Conservation (phyloP, 1,139 yeast genomes). For the Magnusiomyces starmeri region DNA sequence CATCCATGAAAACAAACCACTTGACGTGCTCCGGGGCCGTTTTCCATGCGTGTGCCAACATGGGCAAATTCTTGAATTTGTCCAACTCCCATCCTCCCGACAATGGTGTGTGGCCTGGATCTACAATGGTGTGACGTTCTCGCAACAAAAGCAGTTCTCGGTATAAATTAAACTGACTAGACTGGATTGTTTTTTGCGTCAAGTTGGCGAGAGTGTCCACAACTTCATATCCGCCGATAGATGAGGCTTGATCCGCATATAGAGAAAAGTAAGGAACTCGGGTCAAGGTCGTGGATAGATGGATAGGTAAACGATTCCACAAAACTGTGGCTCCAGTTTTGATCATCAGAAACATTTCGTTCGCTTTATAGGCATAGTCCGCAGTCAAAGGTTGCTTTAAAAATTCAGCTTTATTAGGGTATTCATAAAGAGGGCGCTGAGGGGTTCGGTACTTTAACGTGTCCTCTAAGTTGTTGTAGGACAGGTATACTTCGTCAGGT, state of each 20-base stretch:
- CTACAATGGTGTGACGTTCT: slow-evolving; percentile 19
- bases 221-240: slow-evolving; percentile 32
- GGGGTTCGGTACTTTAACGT: neutral
- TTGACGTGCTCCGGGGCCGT: slow-evolving; percentile 24
- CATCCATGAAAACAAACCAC: slow-evolving; percentile 37
- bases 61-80: slow-evolving; percentile 36
- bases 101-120: slow-evolving; percentile 3
- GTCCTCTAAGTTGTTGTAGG: neutral
- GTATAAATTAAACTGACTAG: slow-evolving; percentile 27
- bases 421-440: neutral
- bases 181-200: slow-evolving; percentile 22
- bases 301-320: slow-evolving; percentile 36
- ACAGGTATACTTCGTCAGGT: slow-evolving; percentile 8
- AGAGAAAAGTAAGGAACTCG: slow-evolving; percentile 32
- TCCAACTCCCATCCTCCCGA: slow-evolving; percentile 34
- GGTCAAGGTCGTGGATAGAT: slow-evolving; percentile 32
- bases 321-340: slow-evolving; percentile 35
- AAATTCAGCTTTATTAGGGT: slow-evolving; percentile 12
- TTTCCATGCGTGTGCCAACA: slow-evolving; percentile 34
- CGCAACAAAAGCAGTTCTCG: slow-evolving; percentile 25
- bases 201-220: slow-evolving; percentile 30
- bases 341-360: slow-evolving; percentile 30
- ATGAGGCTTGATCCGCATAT: slow-evolving; percentile 31
- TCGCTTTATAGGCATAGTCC: slow-evolving; percentile 23
- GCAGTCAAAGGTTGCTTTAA: slow-evolving; percentile 23